Conservation (phyloP, 2,329 filamentous ascomycete genomes). For the Cryoendolithus antarcticus region DNA sequence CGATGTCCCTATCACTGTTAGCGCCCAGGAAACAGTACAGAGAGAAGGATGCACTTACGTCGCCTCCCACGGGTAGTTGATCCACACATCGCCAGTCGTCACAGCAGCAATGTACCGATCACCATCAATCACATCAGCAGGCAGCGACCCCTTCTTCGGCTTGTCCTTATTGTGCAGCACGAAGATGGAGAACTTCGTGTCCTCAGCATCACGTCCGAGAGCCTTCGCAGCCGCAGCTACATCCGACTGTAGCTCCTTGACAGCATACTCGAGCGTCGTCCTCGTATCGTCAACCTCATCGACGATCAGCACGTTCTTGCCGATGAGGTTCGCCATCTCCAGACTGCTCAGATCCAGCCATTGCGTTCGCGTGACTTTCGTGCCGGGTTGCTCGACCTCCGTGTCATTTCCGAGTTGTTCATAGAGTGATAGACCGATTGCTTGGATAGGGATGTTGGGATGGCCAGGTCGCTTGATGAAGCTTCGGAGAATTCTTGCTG, state of each 20-base stretch:
- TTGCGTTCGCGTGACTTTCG: constrained; percentile 93
- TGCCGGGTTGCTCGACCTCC: constrained; percentile 64
- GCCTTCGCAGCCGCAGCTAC: constrained; percentile 68
- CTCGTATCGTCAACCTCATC: constrained; percentile 94
- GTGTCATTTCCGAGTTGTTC: constrained; percentile 55
- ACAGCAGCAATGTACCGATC: constrained; percentile 71
- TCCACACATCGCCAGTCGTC: constrained; percentile 92
- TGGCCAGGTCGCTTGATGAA: constrained; percentile 83
- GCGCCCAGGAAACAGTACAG: background rate
- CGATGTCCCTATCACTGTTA: constrained; percentile 9
- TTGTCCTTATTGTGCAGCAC: constrained; percentile 99
- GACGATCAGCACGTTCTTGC: constrained; percentile 84
- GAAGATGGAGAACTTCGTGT: constrained; percentile 87
- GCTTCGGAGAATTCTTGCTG: constrained; percentile 90
- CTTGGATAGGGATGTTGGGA: constrained; percentile 97
- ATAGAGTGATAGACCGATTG: constrained; percentile 94
- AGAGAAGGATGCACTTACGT: constrained; percentile 34
- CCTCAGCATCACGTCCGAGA: constrained; percentile 54
- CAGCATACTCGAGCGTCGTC: constrained; percentile 87
- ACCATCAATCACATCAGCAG: constrained; percentile 60
- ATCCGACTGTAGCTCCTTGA: constrained; percentile 88
- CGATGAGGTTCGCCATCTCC: constrained; percentile 78
- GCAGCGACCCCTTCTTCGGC: constrained; percentile 78
- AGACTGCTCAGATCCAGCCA: constrained; percentile 87
- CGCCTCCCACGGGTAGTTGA: constrained; percentile 98